Conservation (phyloP, 768 basidiomycete genomes). For the Mycena kentingensis region DNA sequence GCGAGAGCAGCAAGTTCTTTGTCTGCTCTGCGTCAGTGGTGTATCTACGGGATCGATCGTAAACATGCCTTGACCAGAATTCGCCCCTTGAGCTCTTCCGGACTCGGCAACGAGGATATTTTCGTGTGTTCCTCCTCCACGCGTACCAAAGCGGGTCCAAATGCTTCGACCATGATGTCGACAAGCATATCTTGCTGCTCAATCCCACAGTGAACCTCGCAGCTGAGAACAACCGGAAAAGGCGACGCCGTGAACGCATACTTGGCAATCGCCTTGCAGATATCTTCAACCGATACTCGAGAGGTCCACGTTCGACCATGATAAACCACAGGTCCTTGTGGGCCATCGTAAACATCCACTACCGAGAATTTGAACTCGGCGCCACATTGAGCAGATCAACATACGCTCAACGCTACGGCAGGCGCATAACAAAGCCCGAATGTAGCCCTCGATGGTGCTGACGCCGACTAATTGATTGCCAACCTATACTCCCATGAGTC, state of each 20-base stretch:
- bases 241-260: slow-evolving; percentile 94
- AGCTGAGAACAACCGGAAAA: slow-evolving; percentile 93
- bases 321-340: slow-evolving; percentile 79
- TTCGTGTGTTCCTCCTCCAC: slow-evolving; percentile 46
- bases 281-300: slow-evolving; percentile 79
- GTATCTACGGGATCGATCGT: background rate
- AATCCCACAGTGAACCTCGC: slow-evolving; percentile 85
- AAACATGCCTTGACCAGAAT: slow-evolving; percentile 81
- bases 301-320: slow-evolving; percentile 92
- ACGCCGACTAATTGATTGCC: slow-evolving; percentile 86
- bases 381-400: slow-evolving; percentile 30
- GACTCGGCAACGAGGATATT: slow-evolving; percentile 73
- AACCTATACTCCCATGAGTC: slow-evolving; percentile 26
- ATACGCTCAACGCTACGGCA: slow-evolving; percentile 93
- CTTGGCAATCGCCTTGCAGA: slow-evolving; percentile 83
- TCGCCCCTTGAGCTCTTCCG: slow-evolving; percentile 74
- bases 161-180: slow-evolving; percentile 48
- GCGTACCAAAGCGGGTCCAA: slow-evolving; percentile 43
- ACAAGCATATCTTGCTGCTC: slow-evolving; percentile 56
- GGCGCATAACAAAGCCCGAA: slow-evolving; percentile 83
- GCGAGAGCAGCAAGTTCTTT: slow-evolving; percentile 67
- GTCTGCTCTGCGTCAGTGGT: slow-evolving; percentile 43
- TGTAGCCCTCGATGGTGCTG: slow-evolving; percentile 93
- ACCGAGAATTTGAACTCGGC: slow-evolving; percentile 3
- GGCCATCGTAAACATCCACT: slow-evolving; percentile 96